Percentiles rank a stretch among this genome's conserved stretches.
These are phyloP conservation scores for Irpex rosettiformis DNA, from an alignment of 1,284 basidiomycete species.

Conservation along the genomic window DNA sequence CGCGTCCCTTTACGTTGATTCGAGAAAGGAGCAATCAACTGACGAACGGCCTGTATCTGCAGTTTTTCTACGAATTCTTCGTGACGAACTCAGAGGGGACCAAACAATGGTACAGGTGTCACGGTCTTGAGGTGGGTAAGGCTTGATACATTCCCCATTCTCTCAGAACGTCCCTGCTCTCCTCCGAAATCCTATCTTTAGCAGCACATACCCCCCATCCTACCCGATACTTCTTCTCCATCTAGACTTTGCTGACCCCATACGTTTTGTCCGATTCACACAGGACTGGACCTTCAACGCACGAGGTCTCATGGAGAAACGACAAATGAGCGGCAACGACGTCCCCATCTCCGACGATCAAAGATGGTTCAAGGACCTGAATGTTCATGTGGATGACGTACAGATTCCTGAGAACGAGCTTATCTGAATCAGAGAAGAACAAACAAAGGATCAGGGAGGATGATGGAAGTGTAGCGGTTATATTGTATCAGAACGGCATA, in stretches of 20 bases:
- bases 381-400: slow-evolving; percentile 26
- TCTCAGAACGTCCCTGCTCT: not conserved
- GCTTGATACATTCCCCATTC: not conserved
- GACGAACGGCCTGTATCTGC: too few species aligned
- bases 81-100: slow-evolving; percentile 31
- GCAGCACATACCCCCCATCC: not conserved
- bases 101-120: slow-evolving; percentile 51
- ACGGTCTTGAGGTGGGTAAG: slow-evolving; percentile 43
- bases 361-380: slow-evolving; percentile 53
- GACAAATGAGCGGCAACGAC: slow-evolving; percentile 60
- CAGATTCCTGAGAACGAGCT: slow-evolving; percentile 20
- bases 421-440: too few species aligned
- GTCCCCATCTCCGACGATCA: slow-evolving; percentile 45
- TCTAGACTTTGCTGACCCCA: not conserved
- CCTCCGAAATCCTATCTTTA: too few species aligned
- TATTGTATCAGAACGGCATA: too few species aligned
- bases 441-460: too few species aligned
- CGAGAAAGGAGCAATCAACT: too few species aligned
- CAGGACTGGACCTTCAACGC: slow-evolving; percentile 59
- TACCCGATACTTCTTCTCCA: not conserved
- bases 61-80: slow-evolving; percentile 64
- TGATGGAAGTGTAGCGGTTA: too few species aligned
- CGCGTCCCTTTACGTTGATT: not conserved
- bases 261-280: not conserved
- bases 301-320: slow-evolving; percentile 52